Conservation (phyloP, 2,329 filamentous ascomycete genomes). For the Apiospora rasikravindrae region DNA sequence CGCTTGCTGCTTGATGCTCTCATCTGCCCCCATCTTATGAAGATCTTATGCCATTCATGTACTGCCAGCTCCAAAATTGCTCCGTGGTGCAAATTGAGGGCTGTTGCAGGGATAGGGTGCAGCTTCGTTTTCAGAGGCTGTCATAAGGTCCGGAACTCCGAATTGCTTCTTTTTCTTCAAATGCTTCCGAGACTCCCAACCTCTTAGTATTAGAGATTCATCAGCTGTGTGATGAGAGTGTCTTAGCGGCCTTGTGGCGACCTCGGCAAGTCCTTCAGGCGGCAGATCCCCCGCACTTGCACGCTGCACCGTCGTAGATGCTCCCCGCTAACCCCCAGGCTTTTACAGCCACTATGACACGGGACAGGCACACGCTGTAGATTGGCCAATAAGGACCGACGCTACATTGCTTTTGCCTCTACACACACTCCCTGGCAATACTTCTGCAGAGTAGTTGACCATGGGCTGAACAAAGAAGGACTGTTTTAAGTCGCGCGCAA, state of each 20-base stretch:
- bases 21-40: conserved; percentile 10
- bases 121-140: not conserved
- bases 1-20: conserved; percentile 34
- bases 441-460: too few relatives aligned
- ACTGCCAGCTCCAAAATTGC: too few relatives aligned
- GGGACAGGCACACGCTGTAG: not conserved
- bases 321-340: not conserved
- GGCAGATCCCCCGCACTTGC: conserved; percentile 4
- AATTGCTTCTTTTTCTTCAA: not conserved
- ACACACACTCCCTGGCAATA: too few relatives aligned
- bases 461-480: too few relatives aligned
- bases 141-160: too few relatives aligned
- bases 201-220: not conserved
- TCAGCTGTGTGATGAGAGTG: not conserved
- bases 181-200: not conserved
- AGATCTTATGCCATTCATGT: not conserved
- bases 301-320: not conserved
- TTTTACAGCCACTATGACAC: not conserved
- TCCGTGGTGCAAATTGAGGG: not conserved
- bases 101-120: not conserved
- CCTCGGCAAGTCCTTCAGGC: not conserved
- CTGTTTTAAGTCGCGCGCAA: too few relatives aligned
- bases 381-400: too few relatives aligned
- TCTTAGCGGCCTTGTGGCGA: not conserved
- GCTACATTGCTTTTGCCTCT: too few relatives aligned